A percentile compares a stretch with the other conserved stretches of the same genome.
Evolutionary conservation across 2,329 filamentous ascomycete species (phyloP).

Genomic region (Aspergillus felis): DNA sequence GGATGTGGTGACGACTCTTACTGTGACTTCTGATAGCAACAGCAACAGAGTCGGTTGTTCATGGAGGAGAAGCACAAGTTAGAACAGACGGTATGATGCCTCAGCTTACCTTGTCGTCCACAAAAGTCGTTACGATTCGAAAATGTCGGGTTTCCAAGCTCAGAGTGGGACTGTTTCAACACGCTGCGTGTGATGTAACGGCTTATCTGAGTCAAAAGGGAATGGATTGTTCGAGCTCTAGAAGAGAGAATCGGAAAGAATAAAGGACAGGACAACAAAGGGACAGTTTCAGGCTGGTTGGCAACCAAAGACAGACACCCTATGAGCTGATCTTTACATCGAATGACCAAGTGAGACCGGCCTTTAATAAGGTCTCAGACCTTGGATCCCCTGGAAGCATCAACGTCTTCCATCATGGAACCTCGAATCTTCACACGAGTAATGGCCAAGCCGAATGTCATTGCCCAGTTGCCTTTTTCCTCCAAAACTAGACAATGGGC

Average conservation of each 20-base stretch:
- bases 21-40: background rate
- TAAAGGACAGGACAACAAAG: background rate
- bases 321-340: background rate
- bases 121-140: constrained; percentile 7
- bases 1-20: background rate
- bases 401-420: constrained; percentile 8
- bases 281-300: background rate
- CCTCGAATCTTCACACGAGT: constrained; percentile 3
- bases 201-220: background rate
- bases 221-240: background rate
- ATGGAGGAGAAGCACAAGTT: background rate
- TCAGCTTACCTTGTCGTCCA: constrained; percentile 4
- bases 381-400: constrained; percentile 4
- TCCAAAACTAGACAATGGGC: constrained; percentile 7
- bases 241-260: background rate
- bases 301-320: background rate
- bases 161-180: background rate
- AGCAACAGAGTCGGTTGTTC: background rate
- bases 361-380: constrained; percentile 6
- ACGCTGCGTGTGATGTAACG: no score
- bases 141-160: constrained; percentile 1
- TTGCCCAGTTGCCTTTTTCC: background rate
- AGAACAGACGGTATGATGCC: constrained; percentile 5
- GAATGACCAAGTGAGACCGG: constrained; percentile 1
- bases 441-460: constrained; percentile 1